Evolutionary conservation across 805 yeast species (phyloP).

Genomic region (Hanseniaspora thailandica): DNA sequence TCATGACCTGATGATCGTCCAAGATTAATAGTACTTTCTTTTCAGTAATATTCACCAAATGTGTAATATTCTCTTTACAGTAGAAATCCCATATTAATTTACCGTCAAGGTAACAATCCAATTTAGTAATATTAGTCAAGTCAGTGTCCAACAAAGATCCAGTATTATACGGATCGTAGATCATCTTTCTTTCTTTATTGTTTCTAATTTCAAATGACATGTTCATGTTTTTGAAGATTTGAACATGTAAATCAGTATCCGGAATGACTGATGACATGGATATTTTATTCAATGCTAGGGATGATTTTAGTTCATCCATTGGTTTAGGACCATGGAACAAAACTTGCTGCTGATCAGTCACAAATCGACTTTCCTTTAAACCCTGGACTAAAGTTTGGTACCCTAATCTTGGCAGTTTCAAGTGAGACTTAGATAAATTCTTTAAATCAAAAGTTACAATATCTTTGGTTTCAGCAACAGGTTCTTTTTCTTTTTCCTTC

Average conservation of each 20-base stretch:
- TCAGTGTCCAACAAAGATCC: background rate
- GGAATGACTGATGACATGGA: constrained; percentile 26
- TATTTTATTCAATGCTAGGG: constrained; percentile 28
- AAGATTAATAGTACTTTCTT: constrained; percentile 38
- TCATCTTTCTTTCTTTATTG: constrained; percentile 28
- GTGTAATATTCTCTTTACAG: constrained; percentile 31
- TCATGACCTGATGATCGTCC: constrained; percentile 32
- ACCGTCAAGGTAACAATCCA: constrained; percentile 28
- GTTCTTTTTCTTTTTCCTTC: background rate
- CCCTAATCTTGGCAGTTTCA: constrained; percentile 50
- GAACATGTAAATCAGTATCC: constrained; percentile 22
- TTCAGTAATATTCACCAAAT: constrained; percentile 36
- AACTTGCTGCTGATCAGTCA: constrained; percentile 30
- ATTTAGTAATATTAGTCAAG: constrained; percentile 26
- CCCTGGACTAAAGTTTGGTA: constrained; percentile 56
- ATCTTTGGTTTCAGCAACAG: background rate
- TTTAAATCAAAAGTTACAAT: background rate
- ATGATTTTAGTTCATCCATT: constrained; percentile 26
- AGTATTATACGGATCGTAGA: background rate
- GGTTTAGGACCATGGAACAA: constrained; percentile 36
- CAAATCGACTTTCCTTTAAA: constrained; percentile 28
- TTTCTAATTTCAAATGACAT: constrained; percentile 27
- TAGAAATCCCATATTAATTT: constrained; percentile 33
- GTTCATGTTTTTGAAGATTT: constrained; percentile 26
- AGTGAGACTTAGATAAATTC: constrained; percentile 28